Conservation (phyloP, 495 filamentous ascomycete species). For the Usnea hakonensis region DNA sequence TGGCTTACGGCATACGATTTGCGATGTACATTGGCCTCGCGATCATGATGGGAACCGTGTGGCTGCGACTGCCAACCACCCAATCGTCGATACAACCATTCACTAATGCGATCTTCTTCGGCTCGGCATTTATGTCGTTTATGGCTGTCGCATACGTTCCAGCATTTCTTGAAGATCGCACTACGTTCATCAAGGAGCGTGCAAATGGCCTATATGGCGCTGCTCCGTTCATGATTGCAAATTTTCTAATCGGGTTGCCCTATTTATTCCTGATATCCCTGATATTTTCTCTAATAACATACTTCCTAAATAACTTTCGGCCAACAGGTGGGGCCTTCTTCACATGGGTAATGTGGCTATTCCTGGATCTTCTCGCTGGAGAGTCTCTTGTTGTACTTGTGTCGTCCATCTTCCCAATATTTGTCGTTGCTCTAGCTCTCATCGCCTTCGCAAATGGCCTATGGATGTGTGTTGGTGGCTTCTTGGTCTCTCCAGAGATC, state of each 20-base stretch:
- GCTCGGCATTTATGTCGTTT: slow-evolving; percentile 81
- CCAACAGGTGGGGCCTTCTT: slow-evolving; percentile 59
- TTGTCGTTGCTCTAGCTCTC: slow-evolving; percentile 67
- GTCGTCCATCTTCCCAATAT: slow-evolving; percentile 63
- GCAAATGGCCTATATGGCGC: slow-evolving; percentile 73
- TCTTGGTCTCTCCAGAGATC: slow-evolving; percentile 59
- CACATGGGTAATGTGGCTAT: slow-evolving; percentile 78
- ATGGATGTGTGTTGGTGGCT: slow-evolving; percentile 79
- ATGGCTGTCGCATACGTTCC: slow-evolving; percentile 85
- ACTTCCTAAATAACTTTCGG: slow-evolving; percentile 77
- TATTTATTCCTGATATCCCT: slow-evolving; percentile 70
- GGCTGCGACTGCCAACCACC: slow-evolving; percentile 56
- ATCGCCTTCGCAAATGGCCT: slow-evolving; percentile 77
- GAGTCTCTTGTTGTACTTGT: slow-evolving; percentile 74
- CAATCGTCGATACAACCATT: slow-evolving; percentile 68
- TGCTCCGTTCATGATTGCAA: slow-evolving; percentile 61
- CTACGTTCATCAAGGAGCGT: slow-evolving; percentile 68
- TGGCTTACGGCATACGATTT: slow-evolving; percentile 73
- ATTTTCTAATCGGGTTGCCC: slow-evolving; percentile 74
- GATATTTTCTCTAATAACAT: slow-evolving; percentile 64
- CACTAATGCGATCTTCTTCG: slow-evolving; percentile 77
- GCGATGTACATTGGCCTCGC: slow-evolving; percentile 78
- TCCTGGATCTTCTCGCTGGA: slow-evolving; percentile 72
- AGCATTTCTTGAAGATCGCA: slow-evolving; percentile 68
- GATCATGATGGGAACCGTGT: slow-evolving; percentile 84